phyloP scores from a whole-genome alignment of 192 early-diverging fungal genomes.

The Chytriomyces sp. region DNA sequence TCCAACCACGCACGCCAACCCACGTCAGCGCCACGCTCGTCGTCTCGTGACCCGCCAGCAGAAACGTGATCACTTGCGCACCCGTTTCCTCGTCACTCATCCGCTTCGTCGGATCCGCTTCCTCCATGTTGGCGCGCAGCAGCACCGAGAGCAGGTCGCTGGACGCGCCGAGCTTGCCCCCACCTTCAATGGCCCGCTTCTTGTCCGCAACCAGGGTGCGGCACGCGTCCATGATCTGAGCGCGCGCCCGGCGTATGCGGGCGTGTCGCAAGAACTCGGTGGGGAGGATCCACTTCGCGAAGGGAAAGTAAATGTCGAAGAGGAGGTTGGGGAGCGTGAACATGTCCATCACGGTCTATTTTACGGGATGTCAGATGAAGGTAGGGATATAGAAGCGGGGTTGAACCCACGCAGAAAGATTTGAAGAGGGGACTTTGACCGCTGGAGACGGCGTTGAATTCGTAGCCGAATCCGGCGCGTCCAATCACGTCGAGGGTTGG shows the following conservation, averaged over 20 bases:
- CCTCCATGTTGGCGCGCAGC: conserved; percentile 5
- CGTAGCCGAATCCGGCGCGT: conserved; percentile 14
- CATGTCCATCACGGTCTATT: neutral
- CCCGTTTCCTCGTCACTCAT: conserved; percentile 8
- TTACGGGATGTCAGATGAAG: no score
- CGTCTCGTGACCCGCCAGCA: conserved; percentile 18
- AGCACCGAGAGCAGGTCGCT: neutral
- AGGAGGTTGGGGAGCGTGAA: neutral
- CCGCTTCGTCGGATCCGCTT: neutral
- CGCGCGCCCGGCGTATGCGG: neutral
- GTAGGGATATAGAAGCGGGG: no score
- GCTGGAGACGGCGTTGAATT: conserved; percentile 10
- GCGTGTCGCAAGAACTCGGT: neutral
- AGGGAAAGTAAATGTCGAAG: neutral
- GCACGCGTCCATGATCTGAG: neutral
- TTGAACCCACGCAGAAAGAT: no score
- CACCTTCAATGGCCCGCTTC: neutral
- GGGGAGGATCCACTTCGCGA: neutral
- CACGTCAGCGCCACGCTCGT: neutral
- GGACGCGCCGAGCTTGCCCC: neutral
- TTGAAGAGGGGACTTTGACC: neutral
- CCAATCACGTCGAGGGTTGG: conserved; percentile 19
- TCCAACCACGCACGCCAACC: neutral
- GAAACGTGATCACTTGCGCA: conserved; percentile 5
- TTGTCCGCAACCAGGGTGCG: neutral